A percentile compares a stretch with the other conserved stretches of the same genome.
These are phyloP conservation scores for Candida nemodendra DNA, from an alignment of 805 yeast genomes.

Conservation along the genomic window DNA sequence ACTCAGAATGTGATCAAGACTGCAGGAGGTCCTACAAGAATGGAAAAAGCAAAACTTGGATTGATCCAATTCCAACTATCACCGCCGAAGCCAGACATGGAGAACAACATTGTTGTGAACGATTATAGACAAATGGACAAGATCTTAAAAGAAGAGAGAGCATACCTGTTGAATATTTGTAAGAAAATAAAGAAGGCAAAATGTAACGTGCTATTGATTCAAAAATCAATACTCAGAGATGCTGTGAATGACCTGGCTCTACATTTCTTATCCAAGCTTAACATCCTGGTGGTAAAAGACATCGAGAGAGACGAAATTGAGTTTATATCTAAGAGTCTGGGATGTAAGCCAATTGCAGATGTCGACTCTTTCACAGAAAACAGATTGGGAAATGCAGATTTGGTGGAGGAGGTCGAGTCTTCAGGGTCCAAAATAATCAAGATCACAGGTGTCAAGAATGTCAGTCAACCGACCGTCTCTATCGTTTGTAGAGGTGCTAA, in stretches of 20 bases:
- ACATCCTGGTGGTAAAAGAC: slow-evolving; percentile 92
- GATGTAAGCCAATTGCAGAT: slow-evolving; percentile 96
- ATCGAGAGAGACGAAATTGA: slow-evolving; percentile 96
- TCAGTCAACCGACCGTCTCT: slow-evolving; percentile 69
- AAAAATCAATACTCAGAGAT: slow-evolving; percentile 90
- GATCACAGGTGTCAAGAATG: slow-evolving; percentile 74
- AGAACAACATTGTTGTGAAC: slow-evolving; percentile 93
- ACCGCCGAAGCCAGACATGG: slow-evolving; percentile 97
- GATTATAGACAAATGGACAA: slow-evolving; percentile 99
- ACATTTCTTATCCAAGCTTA: slow-evolving; percentile 90
- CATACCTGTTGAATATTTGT: slow-evolving; percentile 89
- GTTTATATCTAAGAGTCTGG: slow-evolving; percentile 77
- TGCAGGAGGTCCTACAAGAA: slow-evolving; percentile 94
- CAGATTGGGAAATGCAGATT: slow-evolving; percentile 87
- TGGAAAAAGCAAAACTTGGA: slow-evolving; percentile 91
- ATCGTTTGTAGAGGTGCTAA: slow-evolving; percentile 96
- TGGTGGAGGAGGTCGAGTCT: slow-evolving; percentile 86
- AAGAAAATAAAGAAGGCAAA: slow-evolving; percentile 95
- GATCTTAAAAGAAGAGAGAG: slow-evolving; percentile 95
- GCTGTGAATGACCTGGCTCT: slow-evolving; percentile 93
- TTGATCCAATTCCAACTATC: slow-evolving; percentile 91
- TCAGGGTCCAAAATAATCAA: slow-evolving; percentile 88
- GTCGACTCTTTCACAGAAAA: slow-evolving; percentile 91
- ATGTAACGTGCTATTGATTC: slow-evolving; percentile 88
- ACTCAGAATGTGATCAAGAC: slow-evolving; percentile 85